A percentile compares a stretch with the other conserved stretches of the same genome.
These are phyloP conservation scores for Teratosphaeria gauchensis DNA, from an alignment of 2,329 filamentous ascomycete species.

Conservation along the genomic window DNA sequence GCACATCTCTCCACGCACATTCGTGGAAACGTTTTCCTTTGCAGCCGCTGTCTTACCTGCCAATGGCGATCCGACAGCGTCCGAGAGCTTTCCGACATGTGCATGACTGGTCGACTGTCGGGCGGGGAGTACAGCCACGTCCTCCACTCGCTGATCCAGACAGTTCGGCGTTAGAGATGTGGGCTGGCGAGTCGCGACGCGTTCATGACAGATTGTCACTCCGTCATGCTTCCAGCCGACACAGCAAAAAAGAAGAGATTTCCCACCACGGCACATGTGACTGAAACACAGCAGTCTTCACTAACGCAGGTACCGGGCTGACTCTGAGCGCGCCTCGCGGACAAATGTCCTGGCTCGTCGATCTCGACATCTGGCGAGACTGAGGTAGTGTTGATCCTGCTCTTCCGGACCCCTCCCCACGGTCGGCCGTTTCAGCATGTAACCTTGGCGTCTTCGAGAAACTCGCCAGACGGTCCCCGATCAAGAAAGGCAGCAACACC, in stretches of 20 bases:
- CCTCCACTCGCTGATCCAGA: background rate
- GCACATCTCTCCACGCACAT: background rate
- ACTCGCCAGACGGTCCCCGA: background rate
- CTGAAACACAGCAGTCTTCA: conserved; percentile 12
- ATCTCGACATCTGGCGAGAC: background rate
- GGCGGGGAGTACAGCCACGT: background rate
- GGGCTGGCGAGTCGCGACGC: conserved; percentile 12
- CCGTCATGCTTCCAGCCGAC: conserved; percentile 1
- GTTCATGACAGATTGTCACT: conserved; percentile 1
- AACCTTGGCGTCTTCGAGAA: conserved; percentile 7
- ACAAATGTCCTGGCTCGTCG: background rate
- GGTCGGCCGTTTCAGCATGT: conserved; percentile 13
- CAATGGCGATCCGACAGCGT: background rate
- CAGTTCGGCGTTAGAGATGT: background rate
- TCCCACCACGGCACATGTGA: conserved; percentile 4
- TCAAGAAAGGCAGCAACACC: background rate
- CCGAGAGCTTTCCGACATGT: background rate
- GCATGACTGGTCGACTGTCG: background rate
- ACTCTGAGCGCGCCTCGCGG: background rate
- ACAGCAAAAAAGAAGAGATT: background rate
- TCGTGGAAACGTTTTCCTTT: background rate
- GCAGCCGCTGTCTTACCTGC: background rate
- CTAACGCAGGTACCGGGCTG: conserved; percentile 10
- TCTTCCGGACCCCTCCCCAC: conserved; percentile 6
- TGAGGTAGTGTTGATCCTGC: background rate